Conservation (phyloP, 2,329 filamentous ascomycete species). For the Microsporum ferrugineum region DNA sequence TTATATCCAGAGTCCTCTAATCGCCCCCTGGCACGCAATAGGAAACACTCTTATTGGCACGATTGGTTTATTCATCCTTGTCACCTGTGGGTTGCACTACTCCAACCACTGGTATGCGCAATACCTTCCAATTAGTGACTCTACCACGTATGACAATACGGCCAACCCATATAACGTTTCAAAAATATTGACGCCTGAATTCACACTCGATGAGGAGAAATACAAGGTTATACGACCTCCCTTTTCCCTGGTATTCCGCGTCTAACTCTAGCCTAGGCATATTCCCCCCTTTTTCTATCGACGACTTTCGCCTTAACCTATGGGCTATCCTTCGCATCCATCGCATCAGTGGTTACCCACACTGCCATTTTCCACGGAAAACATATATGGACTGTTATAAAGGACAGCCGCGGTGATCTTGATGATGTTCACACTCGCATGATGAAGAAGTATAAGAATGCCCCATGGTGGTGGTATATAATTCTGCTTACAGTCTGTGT, state of each 20-base stretch:
- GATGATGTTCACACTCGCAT: conserved; percentile 45
- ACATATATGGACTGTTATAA: conserved; percentile 54
- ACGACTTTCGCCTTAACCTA: conserved; percentile 61
- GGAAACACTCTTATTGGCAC: conserved; percentile 61
- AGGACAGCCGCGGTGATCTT: conserved; percentile 35
- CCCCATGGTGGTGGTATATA: conserved; percentile 49
- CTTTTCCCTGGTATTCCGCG: neutral
- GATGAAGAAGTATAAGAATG: conserved; percentile 47
- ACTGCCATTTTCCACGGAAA: conserved; percentile 55
- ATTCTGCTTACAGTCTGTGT: conserved; percentile 39
- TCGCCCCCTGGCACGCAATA: conserved; percentile 63
- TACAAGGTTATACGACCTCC: conserved; percentile 45
- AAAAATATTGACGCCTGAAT: conserved; percentile 50
- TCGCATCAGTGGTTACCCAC: conserved; percentile 57
- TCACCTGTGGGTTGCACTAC: conserved; percentile 52
- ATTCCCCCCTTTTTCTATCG: conserved; percentile 47
- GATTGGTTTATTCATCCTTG: conserved; percentile 53
- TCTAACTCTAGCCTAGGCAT: neutral
- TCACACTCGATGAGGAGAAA: conserved; percentile 50
- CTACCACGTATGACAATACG: conserved; percentile 60
- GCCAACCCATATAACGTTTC: conserved; percentile 53
- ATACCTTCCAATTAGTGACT: conserved; percentile 59
- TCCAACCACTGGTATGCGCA: conserved; percentile 52
- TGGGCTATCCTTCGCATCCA: conserved; percentile 60
- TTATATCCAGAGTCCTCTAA: conserved; percentile 56